A percentile compares a stretch with the other conserved stretches of the same genome.
Evolutionary conservation across 2,329 filamentous ascomycete genomes (phyloP).

Genomic region (Diplocarpon mali): DNA sequence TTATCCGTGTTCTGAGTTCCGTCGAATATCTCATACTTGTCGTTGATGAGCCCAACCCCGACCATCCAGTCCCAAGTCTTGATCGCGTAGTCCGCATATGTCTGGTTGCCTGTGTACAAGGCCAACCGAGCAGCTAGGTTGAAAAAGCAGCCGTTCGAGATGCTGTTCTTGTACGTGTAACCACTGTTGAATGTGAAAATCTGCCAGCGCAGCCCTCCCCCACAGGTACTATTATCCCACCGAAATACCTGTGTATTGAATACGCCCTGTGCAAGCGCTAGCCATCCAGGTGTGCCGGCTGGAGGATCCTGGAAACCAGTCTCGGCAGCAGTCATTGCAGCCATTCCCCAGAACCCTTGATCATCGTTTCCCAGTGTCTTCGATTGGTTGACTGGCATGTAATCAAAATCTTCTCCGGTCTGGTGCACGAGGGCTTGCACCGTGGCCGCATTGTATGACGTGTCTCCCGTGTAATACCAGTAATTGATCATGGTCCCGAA

Average conservation of each 20-base stretch:
- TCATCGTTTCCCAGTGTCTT: slow-evolving; percentile 54
- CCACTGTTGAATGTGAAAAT: slow-evolving; percentile 74
- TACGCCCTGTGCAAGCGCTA: slow-evolving; percentile 63
- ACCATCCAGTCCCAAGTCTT: slow-evolving; percentile 60
- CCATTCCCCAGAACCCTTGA: slow-evolving; percentile 61
- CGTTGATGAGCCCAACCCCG: slow-evolving; percentile 44
- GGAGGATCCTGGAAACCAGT: slow-evolving; percentile 49
- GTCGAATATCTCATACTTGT: slow-evolving; percentile 44
- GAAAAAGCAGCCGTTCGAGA: slow-evolving; percentile 52
- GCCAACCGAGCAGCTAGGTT: slow-evolving; percentile 55
- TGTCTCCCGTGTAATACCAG: slow-evolving; percentile 71
- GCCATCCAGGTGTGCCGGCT: slow-evolving; percentile 47
- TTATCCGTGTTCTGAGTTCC: slow-evolving; percentile 45
- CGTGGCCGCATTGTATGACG: slow-evolving; percentile 49
- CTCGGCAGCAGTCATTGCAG: slow-evolving; percentile 60
- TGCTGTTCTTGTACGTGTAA: slow-evolving; percentile 64
- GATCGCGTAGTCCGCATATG: slow-evolving; percentile 70
- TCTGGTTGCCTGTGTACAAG: slow-evolving; percentile 63
- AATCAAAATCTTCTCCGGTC: slow-evolving; percentile 58
- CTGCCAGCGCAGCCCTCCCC: slow-evolving; percentile 71
- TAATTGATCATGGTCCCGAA: slow-evolving; percentile 65
- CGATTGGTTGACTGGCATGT: slow-evolving; percentile 65
- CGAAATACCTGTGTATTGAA: slow-evolving; percentile 67
- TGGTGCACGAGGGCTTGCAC: slow-evolving; percentile 63
- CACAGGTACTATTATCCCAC: slow-evolving; percentile 59